These are phyloP conservation scores for Cladosporium sp. DNA, from an alignment of 2,329 filamentous ascomycete genomes.

Conservation along the genomic window DNA sequence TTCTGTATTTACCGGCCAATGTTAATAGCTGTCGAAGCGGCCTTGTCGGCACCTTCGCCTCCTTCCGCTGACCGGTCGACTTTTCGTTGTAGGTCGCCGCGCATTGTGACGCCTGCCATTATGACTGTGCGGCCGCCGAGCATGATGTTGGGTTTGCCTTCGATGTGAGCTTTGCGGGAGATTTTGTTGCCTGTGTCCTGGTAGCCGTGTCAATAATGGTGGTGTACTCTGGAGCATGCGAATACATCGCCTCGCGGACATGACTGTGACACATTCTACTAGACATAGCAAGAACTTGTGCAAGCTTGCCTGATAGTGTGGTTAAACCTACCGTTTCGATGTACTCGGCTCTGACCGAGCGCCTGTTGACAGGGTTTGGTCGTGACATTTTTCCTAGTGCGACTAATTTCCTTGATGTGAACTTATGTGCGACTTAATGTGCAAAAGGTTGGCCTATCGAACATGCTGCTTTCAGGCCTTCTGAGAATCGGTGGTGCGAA, in stretches of 20 bases:
- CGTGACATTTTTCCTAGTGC: constrained; percentile 35
- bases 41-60: constrained; percentile 20
- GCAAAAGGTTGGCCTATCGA: not conserved
- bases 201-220: not conserved
- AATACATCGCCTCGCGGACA: not conserved
- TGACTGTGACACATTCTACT: not conserved
- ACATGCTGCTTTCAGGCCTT: not conserved
- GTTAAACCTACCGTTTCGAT: constrained; percentile 76
- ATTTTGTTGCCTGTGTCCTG: constrained; percentile 99
- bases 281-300: not conserved
- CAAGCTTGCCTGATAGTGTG: not conserved
- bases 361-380: constrained; percentile 36
- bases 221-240: not conserved
- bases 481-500: not conserved
- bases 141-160: constrained; percentile 96
- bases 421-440: not conserved
- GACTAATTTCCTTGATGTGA: not conserved
- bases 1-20: constrained; percentile 56
- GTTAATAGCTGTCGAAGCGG: constrained; percentile 60
- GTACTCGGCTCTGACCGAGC: constrained; percentile 82
- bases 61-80: constrained; percentile 27
- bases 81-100: constrained; percentile 71
- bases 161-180: constrained; percentile 82
- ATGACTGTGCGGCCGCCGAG: constrained; percentile 92
- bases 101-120: constrained; percentile 89